Evolutionary conservation across 78 protist species (phyloP), one percentile per base, ranked within the genome.

Genomic region (Dictyostelium capitatum): DNA sequence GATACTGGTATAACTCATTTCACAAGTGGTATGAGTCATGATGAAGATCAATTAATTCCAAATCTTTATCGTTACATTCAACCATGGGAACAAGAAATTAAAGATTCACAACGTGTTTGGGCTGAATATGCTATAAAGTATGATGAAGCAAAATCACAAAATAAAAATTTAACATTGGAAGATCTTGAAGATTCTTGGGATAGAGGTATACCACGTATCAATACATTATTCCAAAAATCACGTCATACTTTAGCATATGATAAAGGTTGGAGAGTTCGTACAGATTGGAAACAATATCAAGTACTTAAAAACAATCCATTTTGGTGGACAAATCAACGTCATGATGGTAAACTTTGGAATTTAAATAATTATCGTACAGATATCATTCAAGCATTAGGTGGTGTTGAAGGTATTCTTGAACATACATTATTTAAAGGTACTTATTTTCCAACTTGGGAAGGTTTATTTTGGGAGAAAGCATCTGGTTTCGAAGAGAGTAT

Each of bases 381-480:
- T 96, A 98, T 99, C 96, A 98, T 99, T 94, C 99, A 98, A 92
- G 98, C 99, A 25, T 97, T 99, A 9, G 99, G 99, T 23, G 99
- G 99, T 78, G 99, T 99, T 28, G 99, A 99, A 81, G 99, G 99
- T 89, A 99, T 99, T 54, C 98, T 99, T n/a, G 99, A 99, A 95
- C 99, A 99, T 97, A 98, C 99, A 9, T 95, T 99, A 30, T 99
- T 99, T 97, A 98, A 97, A 96, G 99, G 99, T 11, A 99, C 99
- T 19, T 98, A 98, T 83, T 99, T 99, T 98, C 99, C 99, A 32
- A 98, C 99, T 0, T 99, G 99, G 99, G 99, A 99, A 78, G 99
- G 99, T 96, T 98, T 99, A 15, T 99, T 99, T 96, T 99, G 99
- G 99, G 99, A 99, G 95, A 98, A 98, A 83, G 97, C 97, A 12